Evolutionary conservation across 768 basidiomycete species (phyloP), one percentile per base, ranked within the genome.

Genomic region (Tulasnella calospora): DNA sequence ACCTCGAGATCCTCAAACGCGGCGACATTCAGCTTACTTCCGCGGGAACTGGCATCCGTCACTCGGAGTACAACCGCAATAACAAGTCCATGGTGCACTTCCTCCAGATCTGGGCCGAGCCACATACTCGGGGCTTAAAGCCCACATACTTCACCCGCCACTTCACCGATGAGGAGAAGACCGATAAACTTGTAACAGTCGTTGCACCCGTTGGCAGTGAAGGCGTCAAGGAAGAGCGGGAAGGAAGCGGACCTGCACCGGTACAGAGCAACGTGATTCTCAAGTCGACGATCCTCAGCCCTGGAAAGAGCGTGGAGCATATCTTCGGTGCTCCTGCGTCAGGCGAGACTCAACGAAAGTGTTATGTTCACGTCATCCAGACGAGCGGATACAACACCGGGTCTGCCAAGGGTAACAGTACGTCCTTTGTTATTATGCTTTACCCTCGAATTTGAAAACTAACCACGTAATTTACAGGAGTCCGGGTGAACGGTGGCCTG

Each of bases 11-110:
- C 79, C 89, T 98, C 83, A 91, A 91, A 83, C 90, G 95, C 23
- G 97, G 97, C 0, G 92, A 95, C 81, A 81, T 98, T 38, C 96
- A 98, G 84, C 89, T 98, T 85, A 96, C 96, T 2, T 94, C 92
- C 1, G 91, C 96, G 0, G 96, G 96, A 12, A 96, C 92, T 0
- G 97, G 97, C 6, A 97, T 98, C 82, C 88, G 90, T 0, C 96
- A 98, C 84, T 92, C 91, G 44, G 91, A 92, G 81, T 89, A 88
- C 82, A 87, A 77, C 74, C 35, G 91, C 82, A 89, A 89, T 33
- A 75, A 83, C 35, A 78, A 85, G 79, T n/a, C 47, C 38, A 12
- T 74, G 17, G 86, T 86, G 7, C 88, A 92, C 83, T 91, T 92
- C 84, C 85, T 92, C 12, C 92, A 92, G 81, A 92, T 93, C 78